phyloP scores from a whole-genome alignment of 768 basidiomycete genomes.

The Termitomyces sp. region DNA sequence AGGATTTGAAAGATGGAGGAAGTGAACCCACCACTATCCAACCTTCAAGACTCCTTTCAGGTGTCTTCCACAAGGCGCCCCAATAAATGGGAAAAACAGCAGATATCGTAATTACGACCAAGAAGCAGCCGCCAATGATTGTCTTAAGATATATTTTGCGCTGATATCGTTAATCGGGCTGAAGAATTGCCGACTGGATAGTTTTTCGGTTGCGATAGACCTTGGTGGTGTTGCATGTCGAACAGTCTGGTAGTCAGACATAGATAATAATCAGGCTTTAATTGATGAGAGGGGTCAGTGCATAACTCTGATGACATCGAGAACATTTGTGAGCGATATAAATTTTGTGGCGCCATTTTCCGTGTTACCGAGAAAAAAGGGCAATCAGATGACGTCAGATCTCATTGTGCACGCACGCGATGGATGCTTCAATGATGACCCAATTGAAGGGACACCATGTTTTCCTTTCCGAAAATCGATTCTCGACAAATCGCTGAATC shows the following conservation, averaged over 20 bases:
- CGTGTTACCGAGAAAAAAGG: neutral
- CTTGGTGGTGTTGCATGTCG: neutral
- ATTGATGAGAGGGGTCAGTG: neutral
- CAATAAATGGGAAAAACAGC: slow-evolving; percentile 19
- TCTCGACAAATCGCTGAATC: too few relatives aligned
- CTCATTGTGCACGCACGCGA: neutral
- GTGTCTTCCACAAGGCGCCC: slow-evolving; percentile 19
- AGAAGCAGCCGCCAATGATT: slow-evolving; percentile 8
- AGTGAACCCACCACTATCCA: slow-evolving; percentile 18
- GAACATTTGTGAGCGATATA: neutral
- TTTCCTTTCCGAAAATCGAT: too few relatives aligned
- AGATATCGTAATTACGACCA: slow-evolving; percentile 14
- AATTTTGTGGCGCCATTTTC: neutral
- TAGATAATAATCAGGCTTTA: neutral
- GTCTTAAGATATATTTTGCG: slow-evolving; percentile 13
- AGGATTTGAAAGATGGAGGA: neutral
- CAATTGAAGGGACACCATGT: too few relatives aligned
- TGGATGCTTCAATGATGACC: neutral
- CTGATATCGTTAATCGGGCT: slow-evolving; percentile 4
- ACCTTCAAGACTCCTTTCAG: slow-evolving; percentile 14
- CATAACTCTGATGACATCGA: neutral
- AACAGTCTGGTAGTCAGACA: neutral
- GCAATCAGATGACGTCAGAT: neutral
- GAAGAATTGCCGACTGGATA: slow-evolving; percentile 9
- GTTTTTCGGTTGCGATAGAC: neutral